Evolutionary conservation across 108 stramenopile genomes (phyloP), one percentile per base, ranked within the genome.

Genomic region (Nitzschia palea): DNA sequence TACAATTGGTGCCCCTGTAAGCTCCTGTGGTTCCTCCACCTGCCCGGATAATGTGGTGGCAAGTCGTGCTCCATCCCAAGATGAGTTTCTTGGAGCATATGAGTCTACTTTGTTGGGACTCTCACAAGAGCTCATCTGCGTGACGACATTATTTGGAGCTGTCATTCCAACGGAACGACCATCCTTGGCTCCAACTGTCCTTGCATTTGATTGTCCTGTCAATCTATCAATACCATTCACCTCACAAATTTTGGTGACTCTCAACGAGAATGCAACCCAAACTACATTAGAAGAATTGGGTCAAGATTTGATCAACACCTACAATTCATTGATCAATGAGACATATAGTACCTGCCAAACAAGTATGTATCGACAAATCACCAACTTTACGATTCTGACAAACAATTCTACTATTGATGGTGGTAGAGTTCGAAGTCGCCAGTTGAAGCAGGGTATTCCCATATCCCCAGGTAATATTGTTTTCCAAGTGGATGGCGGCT

Each of bases 31-130:
- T 57, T 10, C 31, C 23, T 28, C 14, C 15, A 4, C 54, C 5
- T 55, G 62, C 22, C 44, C 31, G 27, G 37, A 17, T 1, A 17
- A 50, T 1, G 20, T 31, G 3, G 0, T 64, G 1, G 62, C 47
- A 1, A 47, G 50, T 9, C 44, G 62, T 2, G 62, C 62, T 26
- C 62, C 62, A 8, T 48, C 44, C 47, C 4, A 27, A 1, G 47
- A 5, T 1, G 62, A 64, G 25, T 47, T 64, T 30, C 22, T 47
- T 23, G 54, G 30, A 30, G 6, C 30, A 5, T 32, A 31, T 27
- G 30, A 55, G 31, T 5, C 22, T 5, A 20, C 30, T 4, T 5
- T 55, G 10, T 8, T 30, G 6, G 54, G 10, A 5, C 54, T 55
- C 17, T 55, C 54, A 4, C 27, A 29, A 4, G 54, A 55, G 29